phyloP scores from a whole-genome alignment of 495 filamentous ascomycete genomes.

The Astrocystis sublimbata region DNA sequence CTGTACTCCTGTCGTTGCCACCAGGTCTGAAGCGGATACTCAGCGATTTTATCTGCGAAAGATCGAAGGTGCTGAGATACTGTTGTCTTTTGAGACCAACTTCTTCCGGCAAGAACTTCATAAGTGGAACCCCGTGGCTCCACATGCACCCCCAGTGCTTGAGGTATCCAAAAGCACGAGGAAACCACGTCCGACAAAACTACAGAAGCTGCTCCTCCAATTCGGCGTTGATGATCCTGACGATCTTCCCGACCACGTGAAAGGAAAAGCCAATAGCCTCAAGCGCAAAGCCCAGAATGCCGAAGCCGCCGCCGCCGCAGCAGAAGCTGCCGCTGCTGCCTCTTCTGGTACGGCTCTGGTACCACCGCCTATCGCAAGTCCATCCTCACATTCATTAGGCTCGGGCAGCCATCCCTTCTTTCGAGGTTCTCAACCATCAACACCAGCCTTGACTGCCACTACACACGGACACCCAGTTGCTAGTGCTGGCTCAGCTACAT shows the following conservation, averaged over 20 bases:
- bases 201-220: slow-evolving; percentile 91
- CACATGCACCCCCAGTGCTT: slow-evolving; percentile 77
- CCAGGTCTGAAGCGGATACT: slow-evolving; percentile 79
- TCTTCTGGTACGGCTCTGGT: slow-evolving; percentile 21
- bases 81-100: slow-evolving; percentile 90
- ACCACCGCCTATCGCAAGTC: slow-evolving; percentile 37
- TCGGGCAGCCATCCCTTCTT: slow-evolving; percentile 37
- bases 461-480: slow-evolving; percentile 38
- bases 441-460: slow-evolving; percentile 38
- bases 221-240: slow-evolving; percentile 85
- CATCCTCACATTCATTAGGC: slow-evolving; percentile 36
- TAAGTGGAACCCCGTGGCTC: slow-evolving; percentile 92
- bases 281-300: slow-evolving; percentile 57
- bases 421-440: slow-evolving; percentile 42
- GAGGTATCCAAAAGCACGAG: slow-evolving; percentile 89
- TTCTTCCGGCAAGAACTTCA: slow-evolving; percentile 96
- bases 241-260: slow-evolving; percentile 77
- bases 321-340: slow-evolving; percentile 22
- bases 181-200: slow-evolving; percentile 95
- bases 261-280: slow-evolving; percentile 69
- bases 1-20: slow-evolving; percentile 78
- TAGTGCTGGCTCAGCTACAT: slow-evolving; percentile 33
- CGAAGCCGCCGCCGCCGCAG: slow-evolving; percentile 40
- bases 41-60: slow-evolving; percentile 98
- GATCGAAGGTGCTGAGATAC: slow-evolving; percentile 95